Percentiles rank a stretch among this genome's conserved stretches.
Evolutionary conservation across 441 rosid species (phyloP).

Genomic region (Cnidoscolus chayamansa): DNA sequence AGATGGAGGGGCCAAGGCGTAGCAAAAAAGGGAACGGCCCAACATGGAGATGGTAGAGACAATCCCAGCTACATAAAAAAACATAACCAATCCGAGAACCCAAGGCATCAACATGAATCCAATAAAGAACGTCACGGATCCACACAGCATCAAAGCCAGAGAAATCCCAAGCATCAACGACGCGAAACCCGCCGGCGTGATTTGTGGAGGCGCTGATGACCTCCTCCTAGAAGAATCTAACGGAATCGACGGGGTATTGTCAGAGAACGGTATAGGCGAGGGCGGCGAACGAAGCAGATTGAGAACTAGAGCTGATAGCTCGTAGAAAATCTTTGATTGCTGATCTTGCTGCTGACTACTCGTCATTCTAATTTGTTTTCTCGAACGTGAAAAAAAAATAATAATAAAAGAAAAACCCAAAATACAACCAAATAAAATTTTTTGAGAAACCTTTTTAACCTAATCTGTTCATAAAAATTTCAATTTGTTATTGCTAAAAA

Average conservation of each 20-base stretch:
- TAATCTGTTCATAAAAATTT: neutral
- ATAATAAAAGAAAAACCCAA: neutral
- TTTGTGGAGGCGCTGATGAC: conserved; percentile 31
- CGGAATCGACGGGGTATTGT: conserved; percentile 26
- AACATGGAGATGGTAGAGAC: conserved; percentile 67
- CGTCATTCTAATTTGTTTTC: conserved; percentile 37
- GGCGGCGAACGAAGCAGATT: conserved; percentile 66
- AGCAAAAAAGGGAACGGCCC: conserved; percentile 60
- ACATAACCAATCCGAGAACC: conserved; percentile 69
- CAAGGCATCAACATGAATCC: conserved; percentile 96
- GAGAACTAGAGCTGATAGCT: conserved; percentile 61
- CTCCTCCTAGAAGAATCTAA: conserved; percentile 27
- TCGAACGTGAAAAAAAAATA: neutral
- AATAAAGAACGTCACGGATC: conserved; percentile 87
- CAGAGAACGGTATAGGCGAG: conserved; percentile 47
- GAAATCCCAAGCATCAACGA: conserved; percentile 76
- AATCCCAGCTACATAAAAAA: conserved; percentile 70
- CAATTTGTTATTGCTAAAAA: conserved; percentile 25
- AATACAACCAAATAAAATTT: too few relatives aligned
- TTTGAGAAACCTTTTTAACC: neutral
- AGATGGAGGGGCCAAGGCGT: conserved; percentile 53
- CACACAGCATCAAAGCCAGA: conserved; percentile 73
- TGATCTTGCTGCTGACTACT: conserved; percentile 46
- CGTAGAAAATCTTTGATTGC: conserved; percentile 54
- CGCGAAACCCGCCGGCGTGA: conserved; percentile 81